Conservation (phyloP, 129 eudicot genomes). For the Deinandra increscens region DNA sequence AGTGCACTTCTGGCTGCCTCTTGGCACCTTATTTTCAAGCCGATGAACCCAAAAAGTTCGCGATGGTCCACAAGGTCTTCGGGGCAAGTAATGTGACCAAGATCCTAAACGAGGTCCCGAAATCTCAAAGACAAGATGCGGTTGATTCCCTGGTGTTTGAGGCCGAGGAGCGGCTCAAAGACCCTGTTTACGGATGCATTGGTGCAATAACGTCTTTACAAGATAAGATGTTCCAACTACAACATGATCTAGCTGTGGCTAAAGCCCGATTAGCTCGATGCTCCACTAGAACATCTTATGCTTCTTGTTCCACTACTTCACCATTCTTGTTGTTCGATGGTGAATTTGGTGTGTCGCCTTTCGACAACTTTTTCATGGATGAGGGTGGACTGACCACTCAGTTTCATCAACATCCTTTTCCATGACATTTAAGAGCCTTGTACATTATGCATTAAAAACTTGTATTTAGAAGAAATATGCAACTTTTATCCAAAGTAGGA, state of each 20-base stretch:
- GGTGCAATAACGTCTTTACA: slow-evolving; percentile 86
- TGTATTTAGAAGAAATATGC: too few species aligned
- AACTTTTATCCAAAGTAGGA: too few species aligned
- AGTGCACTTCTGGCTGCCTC: slow-evolving; percentile 66
- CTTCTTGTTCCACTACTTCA: slow-evolving; percentile 28
- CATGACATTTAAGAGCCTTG: too few species aligned
- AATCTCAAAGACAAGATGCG: slow-evolving; percentile 70
- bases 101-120: slow-evolving; percentile 79
- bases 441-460: too few species aligned
- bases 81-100: slow-evolving; percentile 93
- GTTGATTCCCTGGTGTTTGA: slow-evolving; percentile 81
- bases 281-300: slow-evolving; percentile 33
- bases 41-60: slow-evolving; percentile 76
- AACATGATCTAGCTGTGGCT: slow-evolving; percentile 79
- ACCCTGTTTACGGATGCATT: slow-evolving; percentile 97
- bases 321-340: slow-evolving; percentile 39
- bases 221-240: slow-evolving; percentile 68
- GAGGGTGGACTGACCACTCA: slow-evolving; percentile 35
- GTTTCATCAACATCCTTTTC: slow-evolving; percentile 44
- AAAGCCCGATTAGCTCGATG: slow-evolving; percentile 60
- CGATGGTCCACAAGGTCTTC: slow-evolving; percentile 89
- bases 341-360: slow-evolving; percentile 32
- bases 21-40: slow-evolving; percentile 84
- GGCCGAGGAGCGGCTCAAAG: slow-evolving; percentile 83
- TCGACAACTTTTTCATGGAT: slow-evolving; percentile 32